Percentiles rank a stretch among this genome's conserved stretches.
Evolutionary conservation across 257 asterid genomes (phyloP).

Genomic region (Nicotiana sylvestris): DNA sequence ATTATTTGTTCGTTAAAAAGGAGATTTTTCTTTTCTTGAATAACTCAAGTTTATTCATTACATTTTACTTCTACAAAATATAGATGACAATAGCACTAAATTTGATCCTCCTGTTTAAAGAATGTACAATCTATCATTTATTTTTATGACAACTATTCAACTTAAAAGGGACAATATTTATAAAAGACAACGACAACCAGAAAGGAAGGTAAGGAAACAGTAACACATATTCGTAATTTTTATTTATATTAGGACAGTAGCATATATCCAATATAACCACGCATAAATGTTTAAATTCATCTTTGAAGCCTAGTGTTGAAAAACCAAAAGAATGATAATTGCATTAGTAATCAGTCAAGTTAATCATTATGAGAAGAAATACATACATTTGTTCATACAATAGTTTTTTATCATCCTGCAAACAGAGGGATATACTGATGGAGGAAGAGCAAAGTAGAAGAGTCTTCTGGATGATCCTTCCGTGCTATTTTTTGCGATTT

Average conservation of each 20-base stretch:
- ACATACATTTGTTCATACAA: slow-evolving; percentile 73
- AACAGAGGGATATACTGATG: slow-evolving; percentile 96
- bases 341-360: neutral
- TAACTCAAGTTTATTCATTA: neutral
- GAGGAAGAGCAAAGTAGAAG: slow-evolving; percentile 98
- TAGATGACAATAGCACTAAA: neutral
- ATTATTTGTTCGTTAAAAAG: neutral
- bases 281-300: neutral
- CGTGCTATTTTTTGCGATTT: slow-evolving; percentile 51
- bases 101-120: neutral
- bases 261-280: neutral
- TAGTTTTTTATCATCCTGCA: slow-evolving; percentile 81
- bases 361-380: slow-evolving; percentile 4
- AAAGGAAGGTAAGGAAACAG: slow-evolving; percentile 4
- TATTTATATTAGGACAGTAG: neutral
- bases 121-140: neutral
- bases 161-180: neutral
- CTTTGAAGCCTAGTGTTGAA: neutral
- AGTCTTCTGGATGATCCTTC: slow-evolving; percentile 91
- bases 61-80: neutral
- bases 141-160: neutral
- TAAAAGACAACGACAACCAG: neutral
- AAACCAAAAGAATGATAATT: slow-evolving; percentile 2
- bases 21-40: neutral
- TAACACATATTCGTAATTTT: neutral